A percentile compares a stretch with the other conserved stretches of the same genome.
These are phyloP conservation scores for Fusarium fujikuroi DNA, from an alignment of 2,329 filamentous ascomycete species.

Conservation along the genomic window DNA sequence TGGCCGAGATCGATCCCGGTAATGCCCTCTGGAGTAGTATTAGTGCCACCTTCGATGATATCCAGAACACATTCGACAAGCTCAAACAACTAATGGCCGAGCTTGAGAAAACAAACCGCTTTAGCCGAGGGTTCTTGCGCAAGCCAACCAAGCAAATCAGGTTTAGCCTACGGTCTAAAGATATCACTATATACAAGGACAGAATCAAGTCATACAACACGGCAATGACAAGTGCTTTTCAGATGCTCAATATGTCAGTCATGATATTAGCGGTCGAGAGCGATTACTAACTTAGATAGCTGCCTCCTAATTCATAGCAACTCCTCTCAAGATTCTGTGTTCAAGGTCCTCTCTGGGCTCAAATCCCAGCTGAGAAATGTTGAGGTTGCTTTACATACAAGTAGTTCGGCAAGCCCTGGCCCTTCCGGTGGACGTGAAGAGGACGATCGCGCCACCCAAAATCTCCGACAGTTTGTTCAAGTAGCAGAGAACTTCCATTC, in stretches of 20 bases:
- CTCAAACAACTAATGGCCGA: neutral
- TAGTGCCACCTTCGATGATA: neutral
- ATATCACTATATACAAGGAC: neutral
- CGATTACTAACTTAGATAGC: neutral
- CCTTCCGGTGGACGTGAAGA: neutral
- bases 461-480: neutral
- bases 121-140: neutral
- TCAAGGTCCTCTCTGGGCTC: neutral
- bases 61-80: neutral
- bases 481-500: neutral
- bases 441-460: neutral
- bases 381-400: neutral
- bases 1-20: neutral
- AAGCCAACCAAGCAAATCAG: neutral
- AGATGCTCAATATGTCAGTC: neutral
- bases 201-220: neutral
- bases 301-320: neutral
- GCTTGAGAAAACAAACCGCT: neutral
- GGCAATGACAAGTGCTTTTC: neutral
- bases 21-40: neutral
- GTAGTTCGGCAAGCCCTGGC: neutral
- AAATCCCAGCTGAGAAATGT: neutral
- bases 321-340: neutral
- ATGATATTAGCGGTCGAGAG: accelerated
- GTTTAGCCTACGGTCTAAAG: neutral